Evolutionary conservation across 192 early-diverging fungal species (phyloP).

Genomic region (Coemansia sp.): DNA sequence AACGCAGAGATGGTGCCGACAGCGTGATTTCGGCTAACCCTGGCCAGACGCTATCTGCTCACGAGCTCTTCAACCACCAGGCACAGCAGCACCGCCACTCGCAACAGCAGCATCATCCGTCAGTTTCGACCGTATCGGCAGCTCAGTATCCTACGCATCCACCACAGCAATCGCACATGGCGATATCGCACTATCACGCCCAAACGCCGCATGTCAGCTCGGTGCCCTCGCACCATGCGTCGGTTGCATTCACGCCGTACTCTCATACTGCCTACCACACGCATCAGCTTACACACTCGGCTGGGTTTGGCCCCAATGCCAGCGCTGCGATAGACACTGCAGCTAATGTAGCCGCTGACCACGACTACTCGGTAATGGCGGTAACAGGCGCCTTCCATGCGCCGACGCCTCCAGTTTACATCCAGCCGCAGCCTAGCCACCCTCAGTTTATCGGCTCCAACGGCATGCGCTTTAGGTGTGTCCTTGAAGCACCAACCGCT

Average conservation of each 20-base stretch:
- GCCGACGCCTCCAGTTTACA: conserved; percentile 8
- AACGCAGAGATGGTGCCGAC: conserved; percentile 29
- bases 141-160: conserved; percentile 16
- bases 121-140: background rate
- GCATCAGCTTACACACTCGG: conserved; percentile 14
- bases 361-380: conserved; percentile 34
- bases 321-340: conserved; percentile 17
- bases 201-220: conserved; percentile 24
- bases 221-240: conserved; percentile 14
- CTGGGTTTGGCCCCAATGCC: conserved; percentile 6
- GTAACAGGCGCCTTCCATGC: conserved; percentile 19
- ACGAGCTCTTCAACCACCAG: conserved; percentile 41
- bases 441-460: background rate
- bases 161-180: conserved; percentile 18
- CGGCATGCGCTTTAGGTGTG: conserved; percentile 38
- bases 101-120: conserved; percentile 15
- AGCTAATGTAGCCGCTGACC: conserved; percentile 12
- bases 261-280: conserved; percentile 33
- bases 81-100: conserved; percentile 19
- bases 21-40: conserved; percentile 14
- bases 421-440: conserved; percentile 13
- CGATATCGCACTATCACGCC: conserved; percentile 28
- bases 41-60: conserved; percentile 24
- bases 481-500: conserved; percentile 48
- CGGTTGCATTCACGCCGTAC: conserved; percentile 25